These are phyloP conservation scores for Pseudogymnoascus sp. DNA, from an alignment of 2,329 filamentous ascomycete genomes.

Conservation along the genomic window DNA sequence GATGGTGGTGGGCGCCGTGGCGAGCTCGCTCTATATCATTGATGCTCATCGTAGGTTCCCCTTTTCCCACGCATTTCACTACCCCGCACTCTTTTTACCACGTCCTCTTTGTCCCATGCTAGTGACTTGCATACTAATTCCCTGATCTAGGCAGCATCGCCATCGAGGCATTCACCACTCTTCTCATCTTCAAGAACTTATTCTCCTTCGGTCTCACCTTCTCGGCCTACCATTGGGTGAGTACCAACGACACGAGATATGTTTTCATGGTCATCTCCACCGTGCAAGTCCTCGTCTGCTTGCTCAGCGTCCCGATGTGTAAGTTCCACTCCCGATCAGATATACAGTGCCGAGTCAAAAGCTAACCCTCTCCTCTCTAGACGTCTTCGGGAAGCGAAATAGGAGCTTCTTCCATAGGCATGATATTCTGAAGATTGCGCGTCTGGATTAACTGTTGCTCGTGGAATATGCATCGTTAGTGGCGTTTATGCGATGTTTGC, in stretches of 20 bases:
- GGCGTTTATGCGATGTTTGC: neutral
- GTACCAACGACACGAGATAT: conserved; percentile 46
- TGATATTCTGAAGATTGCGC: conserved; percentile 46
- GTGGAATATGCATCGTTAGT: neutral
- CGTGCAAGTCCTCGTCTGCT: conserved; percentile 69
- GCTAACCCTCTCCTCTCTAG: conserved; percentile 33
- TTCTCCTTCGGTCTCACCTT: conserved; percentile 83
- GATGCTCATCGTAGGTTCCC: conserved; percentile 71
- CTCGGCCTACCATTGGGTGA: conserved; percentile 72
- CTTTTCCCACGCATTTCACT: conserved; percentile 12
- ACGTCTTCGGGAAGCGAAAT: conserved; percentile 70
- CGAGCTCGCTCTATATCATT: conserved; percentile 78
- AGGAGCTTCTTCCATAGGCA: conserved; percentile 67
- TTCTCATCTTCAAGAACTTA: conserved; percentile 90
- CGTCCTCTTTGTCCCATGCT: neutral
- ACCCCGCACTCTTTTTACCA: neutral
- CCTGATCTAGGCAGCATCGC: conserved; percentile 58
- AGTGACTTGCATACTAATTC: neutral
- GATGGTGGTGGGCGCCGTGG: conserved; percentile 87
- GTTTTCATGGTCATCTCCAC: conserved; percentile 63
- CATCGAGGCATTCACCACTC: conserved; percentile 80
- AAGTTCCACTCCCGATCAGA: conserved; percentile 35
- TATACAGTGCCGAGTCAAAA: conserved; percentile 8
- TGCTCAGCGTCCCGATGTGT: conserved; percentile 70
- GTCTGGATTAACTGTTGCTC: neutral